Percentiles rank a stretch among this genome's conserved stretches.
These are phyloP conservation scores for Backusella macrospora DNA, from an alignment of 192 early-diverging fungal species.

Conservation along the genomic window DNA sequence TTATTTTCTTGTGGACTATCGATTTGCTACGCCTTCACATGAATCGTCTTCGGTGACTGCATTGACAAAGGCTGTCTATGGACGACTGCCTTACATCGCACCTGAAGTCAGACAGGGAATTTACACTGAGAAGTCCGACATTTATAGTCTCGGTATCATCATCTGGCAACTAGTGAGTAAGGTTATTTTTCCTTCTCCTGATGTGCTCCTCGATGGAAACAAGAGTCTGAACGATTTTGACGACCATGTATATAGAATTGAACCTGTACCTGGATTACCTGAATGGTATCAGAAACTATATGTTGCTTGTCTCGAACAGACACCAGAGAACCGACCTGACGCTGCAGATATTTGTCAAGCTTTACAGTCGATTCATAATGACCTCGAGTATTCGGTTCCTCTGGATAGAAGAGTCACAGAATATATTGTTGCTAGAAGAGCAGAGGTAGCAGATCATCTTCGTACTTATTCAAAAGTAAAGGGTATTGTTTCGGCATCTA, in stretches of 20 bases:
- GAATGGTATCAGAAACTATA: conserved; percentile 37
- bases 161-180: conserved; percentile 51
- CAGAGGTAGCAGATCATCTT: conserved; percentile 32
- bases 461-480: conserved; percentile 38
- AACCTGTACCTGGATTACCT: conserved; percentile 37
- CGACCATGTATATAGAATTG: conserved; percentile 34
- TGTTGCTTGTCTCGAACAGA: conserved; percentile 34
- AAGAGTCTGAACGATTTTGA: background rate
- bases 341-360: conserved; percentile 34
- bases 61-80: conserved; percentile 38
- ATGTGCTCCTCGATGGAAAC: conserved; percentile 28
- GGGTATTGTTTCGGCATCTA: conserved; percentile 32
- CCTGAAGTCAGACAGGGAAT: conserved; percentile 35
- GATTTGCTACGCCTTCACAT: conserved; percentile 28
- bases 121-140: conserved; percentile 46
- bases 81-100: conserved; percentile 44
- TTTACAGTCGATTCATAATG: conserved; percentile 32
- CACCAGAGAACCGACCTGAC: conserved; percentile 33
- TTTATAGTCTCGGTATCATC: conserved; percentile 57
- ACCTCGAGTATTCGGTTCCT: conserved; percentile 30
- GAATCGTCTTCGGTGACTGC: conserved; percentile 36
- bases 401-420: conserved; percentile 19
- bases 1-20: conserved; percentile 42
- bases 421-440: conserved; percentile 36
- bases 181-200: conserved; percentile 36